Percentiles rank a stretch among this genome's conserved stretches.
Conservation (phyloP, 306 rosid genomes). For the Lablab purpureus region DNA sequence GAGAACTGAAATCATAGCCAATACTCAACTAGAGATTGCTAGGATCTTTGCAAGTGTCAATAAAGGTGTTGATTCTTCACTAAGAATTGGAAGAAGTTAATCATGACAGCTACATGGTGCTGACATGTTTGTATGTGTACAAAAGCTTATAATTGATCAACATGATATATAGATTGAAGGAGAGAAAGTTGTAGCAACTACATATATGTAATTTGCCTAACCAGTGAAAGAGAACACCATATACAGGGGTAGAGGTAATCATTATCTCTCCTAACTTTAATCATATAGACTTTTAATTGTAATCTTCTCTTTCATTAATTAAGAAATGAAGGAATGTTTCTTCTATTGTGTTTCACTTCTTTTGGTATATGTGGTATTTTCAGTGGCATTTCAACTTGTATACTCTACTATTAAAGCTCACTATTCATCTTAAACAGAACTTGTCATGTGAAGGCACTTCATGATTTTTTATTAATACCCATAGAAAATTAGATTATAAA, state of each 20-base stretch:
- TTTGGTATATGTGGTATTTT: background rate
- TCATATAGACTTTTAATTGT: slow-evolving; percentile 39
- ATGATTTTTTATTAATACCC: too few species aligned
- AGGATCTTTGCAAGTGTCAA: slow-evolving; percentile 79
- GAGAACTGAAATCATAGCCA: slow-evolving; percentile 89
- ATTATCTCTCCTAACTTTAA: slow-evolving; percentile 48
- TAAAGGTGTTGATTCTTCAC: slow-evolving; percentile 87
- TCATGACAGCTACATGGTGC: background rate
- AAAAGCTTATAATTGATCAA: background rate
- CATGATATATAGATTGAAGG: slow-evolving; percentile 15
- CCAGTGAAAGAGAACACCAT: slow-evolving; percentile 29
- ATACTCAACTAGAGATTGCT: slow-evolving; percentile 94
- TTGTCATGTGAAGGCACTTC: too few species aligned
- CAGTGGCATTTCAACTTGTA: too few species aligned
- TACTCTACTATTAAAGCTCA: too few species aligned
- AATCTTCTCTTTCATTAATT: slow-evolving; percentile 40
- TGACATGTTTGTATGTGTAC: background rate
- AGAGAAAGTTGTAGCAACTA: slow-evolving; percentile 11
- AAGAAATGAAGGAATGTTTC: slow-evolving; percentile 37
- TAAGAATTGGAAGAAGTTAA: slow-evolving; percentile 88
- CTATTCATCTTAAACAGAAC: too few species aligned
- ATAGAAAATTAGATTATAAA: too few species aligned
- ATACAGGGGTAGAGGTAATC: slow-evolving; percentile 33
- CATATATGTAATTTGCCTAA: slow-evolving; percentile 41
- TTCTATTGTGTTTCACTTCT: background rate